Evolutionary conservation across 2,329 filamentous ascomycete genomes (phyloP).

Genomic region (Epichloe coenophiala): DNA sequence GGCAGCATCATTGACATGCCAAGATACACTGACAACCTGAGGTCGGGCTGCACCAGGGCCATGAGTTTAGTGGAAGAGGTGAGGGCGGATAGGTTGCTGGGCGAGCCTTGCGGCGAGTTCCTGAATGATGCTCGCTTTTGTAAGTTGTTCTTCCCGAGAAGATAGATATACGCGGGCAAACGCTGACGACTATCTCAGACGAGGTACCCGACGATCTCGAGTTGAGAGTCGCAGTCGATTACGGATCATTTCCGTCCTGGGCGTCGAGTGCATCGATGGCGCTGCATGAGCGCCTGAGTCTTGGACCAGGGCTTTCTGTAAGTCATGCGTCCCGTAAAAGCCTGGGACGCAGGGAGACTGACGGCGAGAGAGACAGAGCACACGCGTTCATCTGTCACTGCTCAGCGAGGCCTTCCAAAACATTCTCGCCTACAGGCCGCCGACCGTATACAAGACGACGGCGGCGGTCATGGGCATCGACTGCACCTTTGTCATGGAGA

Average conservation of each 20-base stretch:
- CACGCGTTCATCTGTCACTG: constrained; percentile 34
- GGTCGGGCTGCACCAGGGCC: constrained; percentile 36
- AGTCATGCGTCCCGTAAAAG: constrained; percentile 8
- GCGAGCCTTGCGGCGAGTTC: constrained; percentile 26
- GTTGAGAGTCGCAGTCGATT: constrained; percentile 34
- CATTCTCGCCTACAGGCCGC: constrained; percentile 32
- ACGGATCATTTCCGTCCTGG: constrained; percentile 37
- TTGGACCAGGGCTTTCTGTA: constrained; percentile 40
- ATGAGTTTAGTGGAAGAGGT: constrained; percentile 40
- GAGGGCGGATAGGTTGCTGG: constrained; percentile 30
- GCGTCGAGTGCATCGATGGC: constrained; percentile 23
- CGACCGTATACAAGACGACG: constrained; percentile 36
- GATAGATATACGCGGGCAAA: not conserved
- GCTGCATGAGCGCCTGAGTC: constrained; percentile 30
- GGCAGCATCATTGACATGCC: constrained; percentile 35
- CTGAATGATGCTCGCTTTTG: constrained; percentile 32
- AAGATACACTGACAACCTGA: constrained; percentile 28
- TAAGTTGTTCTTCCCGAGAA: constrained; percentile 17
- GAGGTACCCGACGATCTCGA: constrained; percentile 25
- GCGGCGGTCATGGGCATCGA: constrained; percentile 26
- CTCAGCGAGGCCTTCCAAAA: constrained; percentile 39
- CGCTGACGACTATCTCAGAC: constrained; percentile 14
- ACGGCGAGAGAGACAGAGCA: constrained; percentile 22
- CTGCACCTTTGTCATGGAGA: constrained; percentile 29
- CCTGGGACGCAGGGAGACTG: constrained; percentile 4